Percentiles rank a stretch among this genome's conserved stretches.
phyloP scores from a whole-genome alignment of 345 rosid species.

The Citrus cavaleriei region DNA sequence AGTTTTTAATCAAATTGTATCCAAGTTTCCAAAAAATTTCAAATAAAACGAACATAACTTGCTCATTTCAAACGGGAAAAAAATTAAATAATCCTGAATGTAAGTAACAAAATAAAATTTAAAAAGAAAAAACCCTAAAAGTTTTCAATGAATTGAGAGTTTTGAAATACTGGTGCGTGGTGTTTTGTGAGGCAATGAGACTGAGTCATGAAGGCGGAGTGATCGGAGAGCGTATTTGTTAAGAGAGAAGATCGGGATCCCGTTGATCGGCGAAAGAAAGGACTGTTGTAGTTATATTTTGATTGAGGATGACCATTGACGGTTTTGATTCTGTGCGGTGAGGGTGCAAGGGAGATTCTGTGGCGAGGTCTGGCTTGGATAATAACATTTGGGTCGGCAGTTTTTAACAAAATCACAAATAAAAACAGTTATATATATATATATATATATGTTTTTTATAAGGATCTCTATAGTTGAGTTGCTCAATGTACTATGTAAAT shows the following conservation, averaged over 20 bases:
- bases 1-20: conserved; percentile 17
- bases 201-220: conserved; percentile 22
- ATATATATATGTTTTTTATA: too few relatives aligned
- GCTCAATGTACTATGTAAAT: not conserved
- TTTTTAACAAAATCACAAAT: not conserved
- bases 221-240: conserved; percentile 19
- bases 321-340: conserved; percentile 24
- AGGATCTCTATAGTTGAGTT: not conserved
- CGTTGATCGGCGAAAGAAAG: conserved; percentile 40
- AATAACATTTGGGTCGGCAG: not conserved
- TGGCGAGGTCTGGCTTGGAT: not conserved
- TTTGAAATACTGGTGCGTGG: conserved; percentile 14
- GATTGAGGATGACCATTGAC: conserved; percentile 31
- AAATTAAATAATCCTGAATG: not conserved
- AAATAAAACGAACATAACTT: conserved; percentile 27
- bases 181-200: conserved; percentile 19
- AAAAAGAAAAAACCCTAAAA: conserved; percentile 9
- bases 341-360: conserved; percentile 20
- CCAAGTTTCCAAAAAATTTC: conserved; percentile 12
- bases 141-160: conserved; percentile 20
- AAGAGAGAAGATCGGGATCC: conserved; percentile 65
- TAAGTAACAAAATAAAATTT: not conserved
- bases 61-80: conserved; percentile 22
- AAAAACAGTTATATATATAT: not conserved
- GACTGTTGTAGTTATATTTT: conserved; percentile 13